Conservation (phyloP, 2,329 filamentous ascomycete species). For the Hymenoscyphus repandus region DNA sequence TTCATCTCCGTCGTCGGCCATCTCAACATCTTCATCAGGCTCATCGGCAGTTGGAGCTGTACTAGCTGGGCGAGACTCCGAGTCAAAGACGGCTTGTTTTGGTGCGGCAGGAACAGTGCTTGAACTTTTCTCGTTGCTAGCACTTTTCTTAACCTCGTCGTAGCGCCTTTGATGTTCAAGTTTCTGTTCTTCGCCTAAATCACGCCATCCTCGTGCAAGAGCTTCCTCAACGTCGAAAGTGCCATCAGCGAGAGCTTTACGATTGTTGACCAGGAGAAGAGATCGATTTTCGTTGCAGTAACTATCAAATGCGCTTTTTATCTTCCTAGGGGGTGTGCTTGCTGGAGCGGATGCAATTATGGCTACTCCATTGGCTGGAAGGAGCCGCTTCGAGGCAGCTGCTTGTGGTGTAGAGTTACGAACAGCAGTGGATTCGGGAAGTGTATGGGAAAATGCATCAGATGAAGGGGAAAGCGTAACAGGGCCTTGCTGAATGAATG, state of each 20-base stretch:
- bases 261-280: constrained; percentile 19
- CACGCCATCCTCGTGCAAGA: constrained; percentile 26
- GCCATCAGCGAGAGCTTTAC: constrained; percentile 23
- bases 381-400: constrained; percentile 15
- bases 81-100: constrained; percentile 15
- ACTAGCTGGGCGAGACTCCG: constrained; percentile 9
- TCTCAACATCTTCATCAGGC: constrained; percentile 27
- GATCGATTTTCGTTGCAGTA: constrained; percentile 27
- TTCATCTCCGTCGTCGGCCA: constrained; percentile 33
- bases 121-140: constrained; percentile 17
- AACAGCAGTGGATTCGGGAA: constrained; percentile 31
- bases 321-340: constrained; percentile 6
- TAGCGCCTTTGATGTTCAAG: constrained; percentile 19
- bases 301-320: constrained; percentile 27
- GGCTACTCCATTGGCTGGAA: constrained; percentile 33
- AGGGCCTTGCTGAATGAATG: constrained; percentile 44
- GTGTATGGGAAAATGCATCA: constrained; percentile 48
- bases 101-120: constrained; percentile 19
- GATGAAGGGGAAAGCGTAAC: constrained; percentile 44
- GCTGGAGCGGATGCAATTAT: constrained; percentile 3
- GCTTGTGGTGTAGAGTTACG: constrained; percentile 28
- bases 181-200: constrained; percentile 19
- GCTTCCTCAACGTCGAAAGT: constrained; percentile 25
- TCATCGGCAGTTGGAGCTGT: constrained; percentile 21
- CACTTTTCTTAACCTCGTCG: constrained; percentile 28